phyloP scores from a whole-genome alignment of 495 filamentous ascomycete species.

The Delitschia confertaspora region DNA sequence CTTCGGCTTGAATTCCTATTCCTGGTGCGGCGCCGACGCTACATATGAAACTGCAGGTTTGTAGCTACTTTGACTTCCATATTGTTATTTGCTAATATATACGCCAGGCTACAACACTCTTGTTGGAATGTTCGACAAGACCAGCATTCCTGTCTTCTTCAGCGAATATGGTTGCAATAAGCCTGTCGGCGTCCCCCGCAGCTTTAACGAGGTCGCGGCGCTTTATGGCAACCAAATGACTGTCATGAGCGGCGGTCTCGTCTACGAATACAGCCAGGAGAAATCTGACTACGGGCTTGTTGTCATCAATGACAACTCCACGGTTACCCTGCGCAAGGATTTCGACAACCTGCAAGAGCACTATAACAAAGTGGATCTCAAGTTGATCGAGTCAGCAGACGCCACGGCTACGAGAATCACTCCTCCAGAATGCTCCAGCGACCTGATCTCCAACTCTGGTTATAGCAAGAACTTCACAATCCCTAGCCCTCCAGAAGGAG shows the following conservation, averaged over 20 bases:
- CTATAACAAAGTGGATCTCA: slow-evolving; percentile 64
- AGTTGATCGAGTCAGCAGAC: slow-evolving; percentile 50
- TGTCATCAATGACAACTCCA: slow-evolving; percentile 54
- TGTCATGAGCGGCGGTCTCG: slow-evolving; percentile 74
- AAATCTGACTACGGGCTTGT: slow-evolving; percentile 68
- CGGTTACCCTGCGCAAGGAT: slow-evolving; percentile 56
- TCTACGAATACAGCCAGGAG: slow-evolving; percentile 82
- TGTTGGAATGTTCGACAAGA: slow-evolving; percentile 58
- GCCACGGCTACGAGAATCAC: slow-evolving; percentile 43
- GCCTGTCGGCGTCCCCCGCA: slow-evolving; percentile 51
- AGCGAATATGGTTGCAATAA: slow-evolving; percentile 94
- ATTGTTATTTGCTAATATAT: background rate
- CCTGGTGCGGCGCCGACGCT: slow-evolving; percentile 73
- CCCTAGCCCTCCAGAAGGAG: slow-evolving; percentile 47
- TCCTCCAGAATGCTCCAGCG: slow-evolving; percentile 50
- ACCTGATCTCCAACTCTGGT: slow-evolving; percentile 48
- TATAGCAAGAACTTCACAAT: slow-evolving; percentile 74
- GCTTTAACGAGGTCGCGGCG: slow-evolving; percentile 72
- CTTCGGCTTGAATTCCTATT: slow-evolving; percentile 92
- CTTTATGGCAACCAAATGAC: slow-evolving; percentile 80
- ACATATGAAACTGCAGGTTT: slow-evolving; percentile 51
- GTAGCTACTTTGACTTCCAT: background rate
- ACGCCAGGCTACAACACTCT: slow-evolving; percentile 55
- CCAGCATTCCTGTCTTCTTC: slow-evolving; percentile 84
- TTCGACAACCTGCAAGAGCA: slow-evolving; percentile 67